Evolutionary conservation across 176 grass and related monocot species (phyloP), one percentile per base, ranked within the genome.

Genomic region (Rhynchospora pubera): DNA sequence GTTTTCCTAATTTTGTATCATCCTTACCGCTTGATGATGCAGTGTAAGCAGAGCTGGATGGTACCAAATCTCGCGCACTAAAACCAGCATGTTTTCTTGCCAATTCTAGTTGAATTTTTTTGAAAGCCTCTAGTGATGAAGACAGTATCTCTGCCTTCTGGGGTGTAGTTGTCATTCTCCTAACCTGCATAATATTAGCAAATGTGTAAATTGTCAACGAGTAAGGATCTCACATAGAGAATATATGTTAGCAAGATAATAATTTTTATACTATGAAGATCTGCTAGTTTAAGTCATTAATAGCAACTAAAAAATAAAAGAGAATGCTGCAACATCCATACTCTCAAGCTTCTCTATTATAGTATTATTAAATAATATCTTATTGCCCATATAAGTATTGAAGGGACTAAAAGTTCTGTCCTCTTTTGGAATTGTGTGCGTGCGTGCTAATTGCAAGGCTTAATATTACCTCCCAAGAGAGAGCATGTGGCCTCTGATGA

Each of bases 81-180:
- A 88, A 81, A 94, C 62, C 85, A 80, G 85, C 84, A 78, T 91
- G 85, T 62, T 99, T 95, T 78, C 82, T 77, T 80, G 89, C 91
- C 79, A 93, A 83, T 85, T 95, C 89, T 32, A 95, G 61, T 88
- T 93, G 96, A 68, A 99, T 99, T 82, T 93, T 93, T 82, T 86
- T 93, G 86, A 99, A 99, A 34, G 96, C 96, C 86, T 99, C 96
- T 77, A 99, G 75, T 84, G 96, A 99, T 85, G 96, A 99, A 88
- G 96, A 99, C 42, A 99, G 83, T 90, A 99, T 99, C 83, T 99
- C 96, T 88, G 93, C 92, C 86, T 91, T 99, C 81, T 95, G 96
- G 69, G 92, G 88, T 82, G 96, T 93, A 87, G 92, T 99, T 84
- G 96, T 93, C 96, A 99, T 95, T 64, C 96, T 74, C 75, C 96